Base-by-base conservation (phyloP, 208 protist genomes). In the Crithidia brevicula region DNA sequence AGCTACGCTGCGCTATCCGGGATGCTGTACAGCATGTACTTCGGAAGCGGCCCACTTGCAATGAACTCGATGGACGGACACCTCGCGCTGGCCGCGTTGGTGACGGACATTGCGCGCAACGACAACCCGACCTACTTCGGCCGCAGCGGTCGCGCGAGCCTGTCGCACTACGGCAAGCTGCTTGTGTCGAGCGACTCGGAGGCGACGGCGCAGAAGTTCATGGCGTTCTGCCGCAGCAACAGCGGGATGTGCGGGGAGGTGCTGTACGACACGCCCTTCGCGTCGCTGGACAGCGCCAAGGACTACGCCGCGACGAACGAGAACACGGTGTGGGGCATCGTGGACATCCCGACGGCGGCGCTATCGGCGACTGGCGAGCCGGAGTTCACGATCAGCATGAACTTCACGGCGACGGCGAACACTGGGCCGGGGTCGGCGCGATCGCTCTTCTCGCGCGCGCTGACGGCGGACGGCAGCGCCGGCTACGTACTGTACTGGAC, bases 371-470 rank as follows among this genome's bases (percentile, higher is more conserved):
- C 13, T 8, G 67, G 56, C 8, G 45, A 60, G 43, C 51, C 49
- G 25, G 69, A 81, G 23, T 93, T 90, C 79, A 91, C 87, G 33
- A 91, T 96, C 67, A 82, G 88, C 64, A 94, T 96, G 88, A 96
- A 96, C 72, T 94, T 87, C 72, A 91, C 85, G 22, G 86, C 88
- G 34, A 94, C 88, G 2, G 81, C 88, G 25, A 74, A 53, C 57
- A 96, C 91, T 3, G 83, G 71, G 67, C 50, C 65, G 36, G 67
- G 46, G 42, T 65, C 72, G 27, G 43, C 56, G 50, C 79, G 59
- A 42, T 77, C 59, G 50, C 54, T 83, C 49, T 83, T 86, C 65
- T 72, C 73, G n/a, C 76, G 71, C 56, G 65, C 66, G 20, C 68
- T 79, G 36, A 54, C 63, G 27, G 64, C 59, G 11, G 60, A 73